These are phyloP conservation scores for Lotus japonicus DNA, from an alignment of 306 rosid species.

Conservation along the genomic window DNA sequence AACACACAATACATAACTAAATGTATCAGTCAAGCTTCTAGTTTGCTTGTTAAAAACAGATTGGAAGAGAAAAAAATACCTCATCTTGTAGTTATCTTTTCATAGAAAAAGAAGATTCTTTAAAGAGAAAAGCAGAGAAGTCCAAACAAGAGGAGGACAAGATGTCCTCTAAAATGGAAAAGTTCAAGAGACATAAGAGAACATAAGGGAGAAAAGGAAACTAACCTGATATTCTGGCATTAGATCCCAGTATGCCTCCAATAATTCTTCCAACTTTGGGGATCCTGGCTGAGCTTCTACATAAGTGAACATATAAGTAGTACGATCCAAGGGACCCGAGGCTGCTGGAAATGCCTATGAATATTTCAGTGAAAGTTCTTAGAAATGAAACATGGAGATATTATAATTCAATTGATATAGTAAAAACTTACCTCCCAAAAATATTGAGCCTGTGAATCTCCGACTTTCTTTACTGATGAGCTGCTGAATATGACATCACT, in stretches of 20 bases:
- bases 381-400: neutral
- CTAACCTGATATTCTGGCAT: slow-evolving; percentile 92
- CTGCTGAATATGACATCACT: slow-evolving; percentile 91
- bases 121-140: neutral
- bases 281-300: slow-evolving; percentile 81
- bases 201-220: slow-evolving; percentile 6
- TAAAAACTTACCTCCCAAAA: slow-evolving; percentile 85
- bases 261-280: slow-evolving; percentile 69
- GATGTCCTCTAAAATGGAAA: neutral
- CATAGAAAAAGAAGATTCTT: neutral
- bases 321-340: slow-evolving; percentile 84
- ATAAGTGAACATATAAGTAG: slow-evolving; percentile 91
- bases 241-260: slow-evolving; percentile 82
- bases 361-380: slow-evolving; percentile 24
- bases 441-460: slow-evolving; percentile 63
- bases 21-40: neutral
- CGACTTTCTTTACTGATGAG: slow-evolving; percentile 61
- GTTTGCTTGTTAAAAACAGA: neutral
- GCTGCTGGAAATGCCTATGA: slow-evolving; percentile 96
- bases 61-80: neutral
- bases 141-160: neutral
- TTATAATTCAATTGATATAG: neutral
- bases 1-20: neutral
- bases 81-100: neutral
- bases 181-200: neutral